phyloP scores from a whole-genome alignment of 2,329 filamentous ascomycete genomes.

The Fusarium xylarioides region DNA sequence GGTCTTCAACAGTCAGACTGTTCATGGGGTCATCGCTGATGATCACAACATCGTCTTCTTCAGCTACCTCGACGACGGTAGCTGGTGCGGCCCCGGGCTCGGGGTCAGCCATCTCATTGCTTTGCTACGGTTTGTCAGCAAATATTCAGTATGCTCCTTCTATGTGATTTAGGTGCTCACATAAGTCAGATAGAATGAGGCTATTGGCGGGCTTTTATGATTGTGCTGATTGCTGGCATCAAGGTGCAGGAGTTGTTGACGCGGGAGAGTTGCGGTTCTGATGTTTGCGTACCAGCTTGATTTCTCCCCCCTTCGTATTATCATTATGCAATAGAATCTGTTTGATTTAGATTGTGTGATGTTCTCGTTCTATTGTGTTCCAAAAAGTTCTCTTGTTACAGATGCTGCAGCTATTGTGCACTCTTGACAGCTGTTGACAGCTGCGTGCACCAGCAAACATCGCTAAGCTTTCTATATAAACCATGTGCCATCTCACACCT shows the following conservation, averaged over 20 bases:
- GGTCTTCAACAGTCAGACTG: no score
- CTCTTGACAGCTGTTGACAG: background rate
- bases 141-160: background rate
- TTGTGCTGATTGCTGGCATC: background rate
- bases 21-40: background rate
- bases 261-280: background rate
- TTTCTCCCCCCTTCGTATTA: background rate
- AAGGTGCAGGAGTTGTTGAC: background rate
- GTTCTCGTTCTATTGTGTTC: background rate
- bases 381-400: background rate
- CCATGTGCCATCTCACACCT: background rate
- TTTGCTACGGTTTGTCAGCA: background rate
- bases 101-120: background rate
- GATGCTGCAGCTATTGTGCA: background rate
- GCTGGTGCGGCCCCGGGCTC: accelerated
- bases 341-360: background rate
- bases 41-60: background rate
- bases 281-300: background rate
- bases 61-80: background rate
- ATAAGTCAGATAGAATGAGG: background rate
- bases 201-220: background rate
- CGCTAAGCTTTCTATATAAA: background rate
- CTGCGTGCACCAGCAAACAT: background rate
- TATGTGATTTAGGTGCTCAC: background rate
- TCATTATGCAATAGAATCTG: background rate